Evolutionary conservation across 2,329 filamentous ascomycete species (phyloP), one percentile per base, ranked within the genome.

Genomic region (Dactylellina sp.): DNA sequence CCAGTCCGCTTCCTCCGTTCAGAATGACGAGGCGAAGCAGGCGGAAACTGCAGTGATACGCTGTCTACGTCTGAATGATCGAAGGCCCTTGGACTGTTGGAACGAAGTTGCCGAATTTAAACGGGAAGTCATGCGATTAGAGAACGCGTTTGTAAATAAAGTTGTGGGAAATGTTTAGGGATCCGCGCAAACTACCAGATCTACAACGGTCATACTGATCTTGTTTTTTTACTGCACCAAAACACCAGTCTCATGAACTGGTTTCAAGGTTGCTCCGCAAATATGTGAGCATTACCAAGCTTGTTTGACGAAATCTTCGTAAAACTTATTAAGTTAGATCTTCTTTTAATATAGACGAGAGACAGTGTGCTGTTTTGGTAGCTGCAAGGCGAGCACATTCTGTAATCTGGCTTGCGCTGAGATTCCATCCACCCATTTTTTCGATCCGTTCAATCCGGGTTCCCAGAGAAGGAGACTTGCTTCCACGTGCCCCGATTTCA

Each of bases 81-180:
- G 92, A 76, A 87, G 92, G 81, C 93, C 94, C 80, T 84, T 97
- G 80, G 91, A 97, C 84, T 98, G 94, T 86, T 97, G 91, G 91
- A 86, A 89, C 82, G 93, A 97, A 86, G 92, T 97, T 22, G 90
- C 96, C 83, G 85, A 85, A 18, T 98, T 98, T 82, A 96, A 93
- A 87, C 86, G 87, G 79, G 92, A 96, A 85, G 93, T 98, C 56
- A 88, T 91, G 78, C 88, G 88, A 83, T 82, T 97, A 82, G 94
- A 97, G 86, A 89, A 88, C 82, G 85, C 85, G 24, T 98, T 96
- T 88, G 92, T 97, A 37, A 90, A 96, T 80, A 92, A 89, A 83
- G 88, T 96, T 64, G 86, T 91, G 20, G 71, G 71, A 24, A 44
- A 60, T 25, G 49, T 49, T 24, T 75, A 71, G 37, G 35, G n/a